Evolutionary conservation across 2,329 filamentous ascomycete species (phyloP).

Genomic region (Diaporthe batatas): DNA sequence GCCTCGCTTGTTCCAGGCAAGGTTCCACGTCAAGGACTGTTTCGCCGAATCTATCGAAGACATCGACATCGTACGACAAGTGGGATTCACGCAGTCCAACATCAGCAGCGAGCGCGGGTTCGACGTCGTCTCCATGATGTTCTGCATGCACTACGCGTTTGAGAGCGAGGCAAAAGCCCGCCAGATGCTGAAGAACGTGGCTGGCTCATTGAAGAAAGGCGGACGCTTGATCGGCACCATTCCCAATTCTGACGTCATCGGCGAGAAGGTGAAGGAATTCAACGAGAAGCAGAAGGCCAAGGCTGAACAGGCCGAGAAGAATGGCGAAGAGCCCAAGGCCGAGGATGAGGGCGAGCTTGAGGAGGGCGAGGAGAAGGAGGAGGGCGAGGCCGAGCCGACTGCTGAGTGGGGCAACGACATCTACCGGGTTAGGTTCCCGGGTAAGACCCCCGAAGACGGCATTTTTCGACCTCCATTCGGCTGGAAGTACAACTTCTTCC

Average conservation of each 20-base stretch:
- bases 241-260: constrained; percentile 94
- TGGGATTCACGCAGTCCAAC: constrained; percentile 86
- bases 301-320: constrained; percentile 50
- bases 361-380: constrained; percentile 65
- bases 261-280: constrained; percentile 80
- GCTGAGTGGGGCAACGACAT: constrained; percentile 94
- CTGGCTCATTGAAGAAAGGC: constrained; percentile 90
- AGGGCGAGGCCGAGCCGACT: constrained; percentile 72
- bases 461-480: constrained; percentile 95
- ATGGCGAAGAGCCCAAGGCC: constrained; percentile 54
- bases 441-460: constrained; percentile 85
- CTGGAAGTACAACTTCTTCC: constrained; percentile 98
- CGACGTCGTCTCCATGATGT: constrained; percentile 99
- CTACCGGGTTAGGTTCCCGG: constrained; percentile 90
- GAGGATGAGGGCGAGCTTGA: constrained; percentile 60
- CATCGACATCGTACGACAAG: constrained; percentile 83
- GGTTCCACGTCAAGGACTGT: constrained; percentile 93
- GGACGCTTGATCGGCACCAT: constrained; percentile 95
- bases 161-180: constrained; percentile 91
- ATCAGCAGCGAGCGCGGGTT: constrained; percentile 84
- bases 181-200: constrained; percentile 93
- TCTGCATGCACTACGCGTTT: constrained; percentile 99
- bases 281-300: constrained; percentile 70
- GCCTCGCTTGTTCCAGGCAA: constrained; percentile 80
- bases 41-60: constrained; percentile 88